Conservation (phyloP, 352 stramenopile species). For the Phytopythium sindhum region DNA sequence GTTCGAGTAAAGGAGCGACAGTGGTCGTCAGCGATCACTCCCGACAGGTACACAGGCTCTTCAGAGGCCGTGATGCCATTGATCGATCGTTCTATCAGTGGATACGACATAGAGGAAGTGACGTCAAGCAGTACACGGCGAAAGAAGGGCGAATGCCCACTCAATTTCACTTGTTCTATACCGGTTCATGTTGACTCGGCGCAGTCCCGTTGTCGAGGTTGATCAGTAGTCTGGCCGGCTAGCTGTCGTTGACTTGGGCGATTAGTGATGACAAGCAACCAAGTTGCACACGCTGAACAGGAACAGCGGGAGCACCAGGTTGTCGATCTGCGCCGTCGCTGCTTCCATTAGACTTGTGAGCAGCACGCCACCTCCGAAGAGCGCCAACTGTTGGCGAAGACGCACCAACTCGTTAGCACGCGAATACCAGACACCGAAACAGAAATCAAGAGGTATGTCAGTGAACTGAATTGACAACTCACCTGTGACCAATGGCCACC, state of each 20-base stretch:
- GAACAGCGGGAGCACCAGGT: constrained; percentile 76
- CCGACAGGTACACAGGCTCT: neutral
- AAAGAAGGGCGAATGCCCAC: neutral
- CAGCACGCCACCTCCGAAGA: constrained; percentile 26
- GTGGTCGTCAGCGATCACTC: no score
- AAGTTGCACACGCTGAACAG: constrained; percentile 57
- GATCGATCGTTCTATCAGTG: neutral
- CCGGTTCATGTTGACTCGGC: neutral
- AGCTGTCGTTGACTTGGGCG: neutral
- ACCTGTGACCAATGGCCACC: constrained; percentile 36
- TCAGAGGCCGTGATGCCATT: neutral
- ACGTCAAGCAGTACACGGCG: neutral
- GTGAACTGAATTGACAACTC: constrained; percentile 2
- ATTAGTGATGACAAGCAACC: constrained; percentile 30
- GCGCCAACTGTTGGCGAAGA: constrained; percentile 17
- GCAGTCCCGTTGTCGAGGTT: neutral
- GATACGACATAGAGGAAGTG: neutral
- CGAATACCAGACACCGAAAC: neutral
- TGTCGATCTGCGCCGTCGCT: constrained; percentile 77
- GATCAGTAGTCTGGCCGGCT: neutral
- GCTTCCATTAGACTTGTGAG: constrained; percentile 69
- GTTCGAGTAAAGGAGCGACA: constrained; percentile 18
- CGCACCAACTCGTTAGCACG: neutral
- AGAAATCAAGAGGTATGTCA: no score
- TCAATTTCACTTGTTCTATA: neutral